A percentile compares a stretch with the other conserved stretches of the same genome.
These are phyloP conservation scores for Paecilomyces niveus DNA, from an alignment of 2,329 filamentous ascomycete species.

Conservation along the genomic window DNA sequence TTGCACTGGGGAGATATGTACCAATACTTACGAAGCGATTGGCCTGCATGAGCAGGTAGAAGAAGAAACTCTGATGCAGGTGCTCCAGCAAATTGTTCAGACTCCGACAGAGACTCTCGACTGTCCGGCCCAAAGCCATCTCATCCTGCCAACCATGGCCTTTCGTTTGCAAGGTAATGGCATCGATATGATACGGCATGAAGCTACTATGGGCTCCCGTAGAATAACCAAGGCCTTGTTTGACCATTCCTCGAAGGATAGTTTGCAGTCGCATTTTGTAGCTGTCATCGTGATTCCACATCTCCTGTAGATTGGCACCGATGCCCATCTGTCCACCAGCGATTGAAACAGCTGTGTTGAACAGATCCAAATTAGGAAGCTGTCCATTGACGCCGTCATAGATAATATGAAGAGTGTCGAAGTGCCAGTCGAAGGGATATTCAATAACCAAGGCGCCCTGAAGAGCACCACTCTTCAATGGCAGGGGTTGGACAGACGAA, in stretches of 20 bases:
- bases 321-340: conserved; percentile 90
- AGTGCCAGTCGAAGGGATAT: conserved; percentile 76
- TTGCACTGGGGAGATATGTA: conserved; percentile 94
- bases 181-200: conserved; percentile 96
- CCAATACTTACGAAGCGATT: conserved; percentile 96
- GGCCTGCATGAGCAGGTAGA: conserved; percentile 87
- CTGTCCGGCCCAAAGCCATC: conserved; percentile 83
- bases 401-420: conserved; percentile 80
- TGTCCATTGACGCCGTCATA: conserved; percentile 97
- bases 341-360: conserved; percentile 88
- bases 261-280: conserved; percentile 79
- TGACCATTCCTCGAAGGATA: conserved; percentile 87
- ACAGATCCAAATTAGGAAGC: conserved; percentile 86
- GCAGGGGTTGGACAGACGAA: conserved; percentile 62
- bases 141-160: conserved; percentile 95
- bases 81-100: conserved; percentile 96
- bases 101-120: conserved; percentile 87
- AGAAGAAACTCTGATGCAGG: conserved; percentile 98
- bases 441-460: conserved; percentile 93
- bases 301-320: conserved; percentile 72
- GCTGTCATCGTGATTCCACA: conserved; percentile 67
- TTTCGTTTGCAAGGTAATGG: conserved; percentile 83
- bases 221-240: conserved; percentile 80
- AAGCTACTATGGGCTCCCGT: conserved; percentile 91
- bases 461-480: conserved; percentile 85